Evolutionary conservation across 1,139 yeast genomes (phyloP).

Genomic region (Meyerozyma smithsonii): DNA sequence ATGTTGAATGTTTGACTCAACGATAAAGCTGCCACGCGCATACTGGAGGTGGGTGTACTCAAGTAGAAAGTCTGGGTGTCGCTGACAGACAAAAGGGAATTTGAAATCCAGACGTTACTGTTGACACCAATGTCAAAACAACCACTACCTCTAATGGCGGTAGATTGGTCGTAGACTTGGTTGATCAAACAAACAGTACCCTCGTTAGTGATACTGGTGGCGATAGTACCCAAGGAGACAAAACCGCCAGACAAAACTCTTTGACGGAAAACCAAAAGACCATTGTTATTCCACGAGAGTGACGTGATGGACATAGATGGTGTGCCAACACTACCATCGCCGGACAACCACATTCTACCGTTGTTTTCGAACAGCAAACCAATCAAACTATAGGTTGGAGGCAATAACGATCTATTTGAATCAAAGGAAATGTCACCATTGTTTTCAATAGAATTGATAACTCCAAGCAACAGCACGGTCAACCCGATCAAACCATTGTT

Average conservation of each 20-base stretch:
- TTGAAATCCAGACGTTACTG: slow-evolving; percentile 18
- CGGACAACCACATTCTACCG: slow-evolving; percentile 9
- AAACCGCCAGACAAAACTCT: slow-evolving; percentile 12
- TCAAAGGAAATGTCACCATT: slow-evolving; percentile 13
- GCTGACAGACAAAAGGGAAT: slow-evolving; percentile 13
- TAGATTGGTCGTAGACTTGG: slow-evolving; percentile 21
- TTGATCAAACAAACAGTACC: slow-evolving; percentile 29
- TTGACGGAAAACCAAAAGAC: slow-evolving; percentile 15
- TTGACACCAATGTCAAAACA: slow-evolving; percentile 22
- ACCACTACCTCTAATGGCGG: slow-evolving; percentile 23
- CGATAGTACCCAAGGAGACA: slow-evolving; percentile 14
- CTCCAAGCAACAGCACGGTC: slow-evolving; percentile 10
- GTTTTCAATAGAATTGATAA: slow-evolving; percentile 10
- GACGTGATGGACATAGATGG: slow-evolving; percentile 14
- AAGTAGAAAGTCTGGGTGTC: slow-evolving; percentile 21
- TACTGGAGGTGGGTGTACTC: slow-evolving; percentile 14
- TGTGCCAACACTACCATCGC: slow-evolving; percentile 8
- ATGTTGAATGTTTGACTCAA: slow-evolving; percentile 19
- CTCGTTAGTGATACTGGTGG: slow-evolving; percentile 17
- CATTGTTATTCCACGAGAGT: slow-evolving; percentile 16
- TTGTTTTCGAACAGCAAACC: slow-evolving; percentile 10
- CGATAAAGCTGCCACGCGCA: slow-evolving; percentile 18
- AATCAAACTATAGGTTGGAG: slow-evolving; percentile 9
- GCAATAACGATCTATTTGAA: slow-evolving; percentile 9
- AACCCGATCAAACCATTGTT: slow-evolving; percentile 9